A percentile compares a stretch with the other conserved stretches of the same genome.
Evolutionary conservation across 2,329 filamentous ascomycete species (phyloP).

Genomic region (Stagonosporopsis chrysanthemi): DNA sequence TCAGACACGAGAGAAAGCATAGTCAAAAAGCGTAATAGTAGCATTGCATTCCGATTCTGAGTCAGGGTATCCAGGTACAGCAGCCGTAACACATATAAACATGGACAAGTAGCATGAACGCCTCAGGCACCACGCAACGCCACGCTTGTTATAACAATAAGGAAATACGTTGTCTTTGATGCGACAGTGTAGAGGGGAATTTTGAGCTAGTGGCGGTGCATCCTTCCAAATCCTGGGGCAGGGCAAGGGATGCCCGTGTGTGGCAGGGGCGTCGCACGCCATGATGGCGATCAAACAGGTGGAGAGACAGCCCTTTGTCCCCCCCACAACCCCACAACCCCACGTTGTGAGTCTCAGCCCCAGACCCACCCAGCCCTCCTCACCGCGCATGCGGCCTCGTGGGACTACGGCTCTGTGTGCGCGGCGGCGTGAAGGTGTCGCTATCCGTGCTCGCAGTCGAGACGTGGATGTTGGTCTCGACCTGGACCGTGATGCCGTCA

Average conservation of each 20-base stretch:
- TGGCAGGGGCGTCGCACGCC: neutral
- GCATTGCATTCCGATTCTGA: neutral
- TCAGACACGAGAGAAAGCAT: neutral
- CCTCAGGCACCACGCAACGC: constrained; percentile 7
- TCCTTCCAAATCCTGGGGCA: neutral
- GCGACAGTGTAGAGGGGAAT: no score
- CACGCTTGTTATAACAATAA: constrained; percentile 14
- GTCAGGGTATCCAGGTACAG: constrained; percentile 15
- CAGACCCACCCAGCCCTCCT: neutral
- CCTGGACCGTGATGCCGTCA: constrained; percentile 45
- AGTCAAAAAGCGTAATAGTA: neutral
- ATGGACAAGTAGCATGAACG: neutral
- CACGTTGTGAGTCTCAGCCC: neutral
- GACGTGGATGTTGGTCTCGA: constrained; percentile 31
- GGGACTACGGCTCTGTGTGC: neutral
- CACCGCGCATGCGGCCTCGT: constrained; percentile 1
- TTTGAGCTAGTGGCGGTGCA: neutral
- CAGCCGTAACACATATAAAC: constrained; percentile 11
- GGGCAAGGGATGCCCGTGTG: neutral
- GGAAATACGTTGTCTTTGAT: neutral
- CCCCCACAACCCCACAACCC: neutral
- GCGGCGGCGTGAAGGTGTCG: constrained; percentile 8
- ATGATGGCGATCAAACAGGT: neutral
- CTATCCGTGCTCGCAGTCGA: constrained; percentile 4
- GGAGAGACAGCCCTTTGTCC: neutral